Evolutionary conservation across 148 eudicot genomes (phyloP).

Genomic region (Hydrangea macrophylla): DNA sequence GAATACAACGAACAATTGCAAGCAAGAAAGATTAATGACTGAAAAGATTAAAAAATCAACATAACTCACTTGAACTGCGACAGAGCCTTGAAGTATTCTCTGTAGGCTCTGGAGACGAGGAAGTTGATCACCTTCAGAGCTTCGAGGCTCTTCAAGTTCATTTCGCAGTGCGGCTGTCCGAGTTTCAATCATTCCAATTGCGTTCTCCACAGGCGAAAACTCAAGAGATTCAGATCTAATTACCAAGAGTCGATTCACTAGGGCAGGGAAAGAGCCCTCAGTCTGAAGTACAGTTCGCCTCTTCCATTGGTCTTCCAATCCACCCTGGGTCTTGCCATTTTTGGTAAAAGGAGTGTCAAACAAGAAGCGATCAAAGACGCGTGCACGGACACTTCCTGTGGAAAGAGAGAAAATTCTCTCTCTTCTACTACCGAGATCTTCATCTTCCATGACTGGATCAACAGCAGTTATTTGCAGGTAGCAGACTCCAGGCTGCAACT

Average conservation of each 20-base stretch:
- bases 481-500: constrained; percentile 87
- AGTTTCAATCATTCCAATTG: constrained; percentile 99
- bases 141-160: constrained; percentile 98
- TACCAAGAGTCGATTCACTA: constrained; percentile 88
- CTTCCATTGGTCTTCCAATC: constrained; percentile 99
- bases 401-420: constrained; percentile 96
- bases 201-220: constrained; percentile 98
- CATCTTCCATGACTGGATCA: constrained; percentile 99
- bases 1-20: background rate
- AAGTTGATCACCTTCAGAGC: constrained; percentile 98
- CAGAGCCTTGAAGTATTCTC: constrained; percentile 99
- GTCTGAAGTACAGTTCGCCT: constrained; percentile 92
- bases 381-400: constrained; percentile 95
- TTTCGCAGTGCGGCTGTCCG: constrained; percentile 91
- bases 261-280: constrained; percentile 96
- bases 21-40: background rate
- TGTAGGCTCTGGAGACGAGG: constrained; percentile 98
- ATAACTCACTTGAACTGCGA: constrained; percentile 94
- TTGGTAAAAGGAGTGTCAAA: constrained; percentile 99
- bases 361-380: constrained; percentile 91
- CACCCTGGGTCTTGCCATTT: constrained; percentile 98
- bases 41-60: background rate
- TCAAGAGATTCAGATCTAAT: constrained; percentile 90
- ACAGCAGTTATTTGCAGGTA: constrained; percentile 98
- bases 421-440: constrained; percentile 96